Conservation (phyloP, 2,329 filamentous ascomycete genomes). For the Cryphonectria naterciae region DNA sequence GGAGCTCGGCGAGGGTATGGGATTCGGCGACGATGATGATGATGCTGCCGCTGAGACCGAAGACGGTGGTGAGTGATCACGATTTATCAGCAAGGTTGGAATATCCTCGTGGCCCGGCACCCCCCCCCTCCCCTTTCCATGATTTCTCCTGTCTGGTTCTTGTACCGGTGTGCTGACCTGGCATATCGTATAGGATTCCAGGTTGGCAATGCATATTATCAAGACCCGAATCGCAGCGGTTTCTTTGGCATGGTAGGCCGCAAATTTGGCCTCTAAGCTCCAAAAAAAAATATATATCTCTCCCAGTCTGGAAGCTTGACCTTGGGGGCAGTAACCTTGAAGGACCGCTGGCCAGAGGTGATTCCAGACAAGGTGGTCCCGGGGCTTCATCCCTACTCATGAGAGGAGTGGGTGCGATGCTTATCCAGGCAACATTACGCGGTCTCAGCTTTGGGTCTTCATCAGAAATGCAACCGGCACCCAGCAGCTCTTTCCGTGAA, state of each 20-base stretch:
- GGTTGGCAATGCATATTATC: neutral
- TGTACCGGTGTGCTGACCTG: slow-evolving; percentile 15
- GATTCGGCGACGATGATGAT: slow-evolving; percentile 13
- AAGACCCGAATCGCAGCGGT: slow-evolving; percentile 1
- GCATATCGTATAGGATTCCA: neutral
- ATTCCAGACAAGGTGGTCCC: neutral
- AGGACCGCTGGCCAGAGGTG: neutral
- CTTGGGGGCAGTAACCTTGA: neutral
- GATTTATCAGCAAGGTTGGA: slow-evolving; percentile 26
- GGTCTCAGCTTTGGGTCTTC: neutral
- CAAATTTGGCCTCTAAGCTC: slow-evolving; percentile 18
- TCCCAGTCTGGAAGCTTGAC: neutral
- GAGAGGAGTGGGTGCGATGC: neutral
- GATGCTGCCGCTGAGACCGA: slow-evolving; percentile 14
- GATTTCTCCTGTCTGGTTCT: neutral
- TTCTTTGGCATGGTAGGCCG: slow-evolving; percentile 26
- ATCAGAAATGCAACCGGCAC: slow-evolving; percentile 4
- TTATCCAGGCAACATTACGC: neutral
- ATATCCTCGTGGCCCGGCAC: neutral
- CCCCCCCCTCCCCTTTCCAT: neutral
- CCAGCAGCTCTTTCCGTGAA: neutral
- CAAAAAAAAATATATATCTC: neutral
- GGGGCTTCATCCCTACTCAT: neutral
- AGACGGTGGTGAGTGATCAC: slow-evolving; percentile 29
- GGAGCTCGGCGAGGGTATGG: slow-evolving; percentile 19